A percentile compares a stretch with the other conserved stretches of the same genome.
phyloP scores from a whole-genome alignment of 345 rosid species.

The Murraya koenigii region DNA sequence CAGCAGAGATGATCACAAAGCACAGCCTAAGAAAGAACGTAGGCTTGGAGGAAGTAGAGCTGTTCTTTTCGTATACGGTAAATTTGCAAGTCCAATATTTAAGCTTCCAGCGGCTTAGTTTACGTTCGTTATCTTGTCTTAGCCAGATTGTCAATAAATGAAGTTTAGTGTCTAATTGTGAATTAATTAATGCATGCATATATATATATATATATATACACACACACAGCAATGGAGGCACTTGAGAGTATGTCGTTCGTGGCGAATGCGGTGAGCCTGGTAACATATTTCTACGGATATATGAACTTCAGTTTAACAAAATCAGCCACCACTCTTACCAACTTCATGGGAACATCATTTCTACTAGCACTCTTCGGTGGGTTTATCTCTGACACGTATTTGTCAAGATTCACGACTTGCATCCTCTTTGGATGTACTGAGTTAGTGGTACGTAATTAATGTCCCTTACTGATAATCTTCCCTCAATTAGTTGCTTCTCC shows the following conservation, averaged over 20 bases:
- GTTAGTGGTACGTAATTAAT: conserved; percentile 46
- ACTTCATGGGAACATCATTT: conserved; percentile 57
- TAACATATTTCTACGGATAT: conserved; percentile 50
- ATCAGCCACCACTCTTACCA: conserved; percentile 64
- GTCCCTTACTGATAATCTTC: not conserved
- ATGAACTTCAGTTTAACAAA: conserved; percentile 66
- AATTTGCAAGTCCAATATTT: not conserved
- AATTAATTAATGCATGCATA: not conserved
- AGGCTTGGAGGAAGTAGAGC: conserved; percentile 49
- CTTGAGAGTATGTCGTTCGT: conserved; percentile 65
- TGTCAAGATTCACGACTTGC: conserved; percentile 59
- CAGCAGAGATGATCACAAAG: conserved; percentile 24
- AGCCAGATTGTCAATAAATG: not conserved
- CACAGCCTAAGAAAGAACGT: conserved; percentile 22
- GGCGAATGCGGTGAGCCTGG: conserved; percentile 44
- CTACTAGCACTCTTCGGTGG: conserved; percentile 60
- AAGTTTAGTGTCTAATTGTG: not conserved
- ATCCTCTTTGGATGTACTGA: conserved; percentile 53
- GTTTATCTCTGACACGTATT: conserved; percentile 59
- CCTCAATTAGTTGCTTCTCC: not conserved
- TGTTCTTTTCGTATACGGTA: conserved; percentile 51
- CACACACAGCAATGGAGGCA: conserved; percentile 42
- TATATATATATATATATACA: too few species aligned
- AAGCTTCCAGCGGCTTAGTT: not conserved
- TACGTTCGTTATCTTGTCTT: not conserved